Base-by-base conservation (phyloP, 2,329 filamentous ascomycete genomes). In the Cladosporium halotolerans region DNA sequence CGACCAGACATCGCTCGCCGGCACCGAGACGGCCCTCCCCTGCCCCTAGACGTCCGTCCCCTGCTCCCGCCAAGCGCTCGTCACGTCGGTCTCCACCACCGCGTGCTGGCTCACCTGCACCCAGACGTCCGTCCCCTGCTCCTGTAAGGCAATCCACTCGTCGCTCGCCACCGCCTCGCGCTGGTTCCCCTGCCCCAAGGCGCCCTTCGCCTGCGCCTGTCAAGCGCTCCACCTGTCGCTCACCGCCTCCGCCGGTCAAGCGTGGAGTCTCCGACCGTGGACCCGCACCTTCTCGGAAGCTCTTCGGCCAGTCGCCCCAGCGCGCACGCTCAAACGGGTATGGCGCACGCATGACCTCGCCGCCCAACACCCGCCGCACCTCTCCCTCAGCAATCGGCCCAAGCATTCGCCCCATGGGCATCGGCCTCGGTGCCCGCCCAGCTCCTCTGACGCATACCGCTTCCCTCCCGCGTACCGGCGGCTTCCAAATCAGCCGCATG, bases 401-500 rank as follows among this genome's bases (percentile, higher is more conserved):
- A 72, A 72, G 61, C 71, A 79, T 73, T 60, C 28, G 48, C 3
- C 79, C 75, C 74, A 75, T 70, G 39, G 75, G 60, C 33, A 44
- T 51, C 16, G 61, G 77, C 33, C 71, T 83, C 33, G 79, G 76
- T 33, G 76, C 80, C 62, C 77, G 88, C 31, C 87, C 87, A 42
- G 81, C 82, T 13, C 39, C 45, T 10, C 72, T 88, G 44, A 86
- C 83, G 5, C 82, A 86, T 48, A 92, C 92, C 57, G 91, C 95
- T 62, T 97, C 93, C 9, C 78, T 96, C 5, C 93, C 92, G 38
- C 84, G 88, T 49, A 84, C 84, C 3, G 83, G 86, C 2, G 88
- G 86, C 60, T 79, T 86, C 57, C 70, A 77, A 57, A 63, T 66
- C 58, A 70, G 75, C 49, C 59, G 59, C 44, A 53, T 63, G 46